These are phyloP conservation scores for Parachlorella kessleri DNA, from an alignment of 139 green algal genomes.

Conservation along the genomic window DNA sequence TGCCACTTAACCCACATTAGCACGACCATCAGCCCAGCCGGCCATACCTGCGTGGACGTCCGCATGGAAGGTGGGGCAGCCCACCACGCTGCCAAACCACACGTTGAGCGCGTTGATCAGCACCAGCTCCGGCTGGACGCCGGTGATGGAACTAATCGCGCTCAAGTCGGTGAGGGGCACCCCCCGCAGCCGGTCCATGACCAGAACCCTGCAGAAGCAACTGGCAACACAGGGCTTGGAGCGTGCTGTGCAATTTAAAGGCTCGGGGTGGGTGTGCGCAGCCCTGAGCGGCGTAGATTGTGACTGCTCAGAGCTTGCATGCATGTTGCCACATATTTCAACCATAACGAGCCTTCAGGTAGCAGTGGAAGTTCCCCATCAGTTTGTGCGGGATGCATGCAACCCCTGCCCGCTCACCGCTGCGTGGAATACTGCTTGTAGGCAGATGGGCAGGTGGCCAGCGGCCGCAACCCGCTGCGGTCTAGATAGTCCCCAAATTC, in stretches of 20 bases:
- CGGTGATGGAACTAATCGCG: slow-evolving; percentile 75
- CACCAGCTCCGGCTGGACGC: slow-evolving; percentile 34
- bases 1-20: background rate
- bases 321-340: no score
- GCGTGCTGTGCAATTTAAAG: no score
- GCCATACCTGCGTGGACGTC: slow-evolving; percentile 87
- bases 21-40: slow-evolving; percentile 1
- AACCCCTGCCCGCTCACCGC: slow-evolving; percentile 59
- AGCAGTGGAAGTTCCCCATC: no score
- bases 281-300: no score
- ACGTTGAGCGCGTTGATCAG: slow-evolving; percentile 95
- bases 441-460: slow-evolving; percentile 81
- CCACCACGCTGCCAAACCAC: slow-evolving; percentile 91
- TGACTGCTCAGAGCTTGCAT: no score
- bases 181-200: slow-evolving; percentile 92
- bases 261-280: no score
- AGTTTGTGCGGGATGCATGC: no score
- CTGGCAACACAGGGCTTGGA: no score
- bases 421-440: slow-evolving; percentile 76
- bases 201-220: slow-evolving; percentile 86
- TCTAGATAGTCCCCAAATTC: slow-evolving; percentile 87
- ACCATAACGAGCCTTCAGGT: no score
- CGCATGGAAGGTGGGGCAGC: slow-evolving; percentile 93
- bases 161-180: slow-evolving; percentile 92
- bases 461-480: slow-evolving; percentile 44